phyloP scores from a whole-genome alignment of 345 rosid genomes.

The Gossypium longicalyx region DNA sequence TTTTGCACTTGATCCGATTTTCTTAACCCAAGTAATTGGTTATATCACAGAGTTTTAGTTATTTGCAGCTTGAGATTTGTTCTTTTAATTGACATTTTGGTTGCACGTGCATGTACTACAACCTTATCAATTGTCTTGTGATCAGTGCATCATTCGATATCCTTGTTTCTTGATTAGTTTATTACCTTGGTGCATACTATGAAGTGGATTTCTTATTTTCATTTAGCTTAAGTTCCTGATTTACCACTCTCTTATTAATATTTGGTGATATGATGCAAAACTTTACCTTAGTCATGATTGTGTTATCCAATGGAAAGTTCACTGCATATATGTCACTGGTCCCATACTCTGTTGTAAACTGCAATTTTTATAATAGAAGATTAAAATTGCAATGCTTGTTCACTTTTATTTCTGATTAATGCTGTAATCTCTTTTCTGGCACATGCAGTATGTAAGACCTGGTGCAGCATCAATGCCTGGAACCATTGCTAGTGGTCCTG shows the following conservation, averaged over 20 bases:
- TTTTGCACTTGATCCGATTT: neutral
- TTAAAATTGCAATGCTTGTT: slow-evolving; percentile 14
- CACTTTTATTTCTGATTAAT: slow-evolving; percentile 20
- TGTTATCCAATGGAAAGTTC: neutral
- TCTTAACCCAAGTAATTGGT: neutral
- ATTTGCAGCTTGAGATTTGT: neutral
- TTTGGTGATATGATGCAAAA: neutral
- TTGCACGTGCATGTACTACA: neutral
- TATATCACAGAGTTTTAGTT: neutral
- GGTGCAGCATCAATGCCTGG: slow-evolving; percentile 84
- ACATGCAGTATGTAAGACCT: slow-evolving; percentile 94
- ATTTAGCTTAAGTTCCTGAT: neutral
- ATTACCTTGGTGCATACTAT: neutral
- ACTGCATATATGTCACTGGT: neutral
- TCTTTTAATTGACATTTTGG: neutral
- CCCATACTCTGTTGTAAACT: neutral
- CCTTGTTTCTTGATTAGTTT: neutral
- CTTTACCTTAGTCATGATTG: neutral
- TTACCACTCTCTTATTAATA: neutral
- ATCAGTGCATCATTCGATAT: neutral
- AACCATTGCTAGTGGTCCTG: slow-evolving; percentile 43
- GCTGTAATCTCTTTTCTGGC: slow-evolving; percentile 23
- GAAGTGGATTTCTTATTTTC: neutral
- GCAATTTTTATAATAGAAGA: neutral
- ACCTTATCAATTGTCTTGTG: neutral